Percentiles rank a stretch among this genome's conserved stretches.
phyloP scores from a whole-genome alignment of 2,329 filamentous ascomycete species.

The Cladosporium sp. region DNA sequence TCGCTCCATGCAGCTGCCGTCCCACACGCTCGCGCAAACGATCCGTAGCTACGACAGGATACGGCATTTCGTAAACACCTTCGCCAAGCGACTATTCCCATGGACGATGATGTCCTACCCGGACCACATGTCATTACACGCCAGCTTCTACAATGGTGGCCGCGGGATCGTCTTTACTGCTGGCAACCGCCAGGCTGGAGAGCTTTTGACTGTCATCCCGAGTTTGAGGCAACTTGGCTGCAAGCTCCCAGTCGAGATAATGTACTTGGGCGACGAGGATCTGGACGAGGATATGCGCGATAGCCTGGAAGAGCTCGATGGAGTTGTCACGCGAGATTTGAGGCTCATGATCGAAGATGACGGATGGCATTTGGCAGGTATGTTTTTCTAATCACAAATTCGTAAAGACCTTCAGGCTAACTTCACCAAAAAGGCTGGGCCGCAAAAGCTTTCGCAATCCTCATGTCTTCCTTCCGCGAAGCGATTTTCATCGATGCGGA shows the following conservation, averaged over 20 bases:
- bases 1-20: constrained; percentile 17
- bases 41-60: constrained; percentile 45
- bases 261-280: constrained; percentile 49
- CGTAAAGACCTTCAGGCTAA: background rate
- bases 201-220: constrained; percentile 48
- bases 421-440: constrained; percentile 43
- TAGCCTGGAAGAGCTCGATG: constrained; percentile 46
- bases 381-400: background rate
- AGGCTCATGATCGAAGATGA: constrained; percentile 48
- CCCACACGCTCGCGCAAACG: constrained; percentile 31
- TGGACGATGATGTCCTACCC: constrained; percentile 47
- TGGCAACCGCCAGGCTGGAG: constrained; percentile 48
- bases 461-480: constrained; percentile 52
- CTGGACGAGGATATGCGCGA: constrained; percentile 47
- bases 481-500: constrained; percentile 53
- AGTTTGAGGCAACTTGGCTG: constrained; percentile 44
- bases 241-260: constrained; percentile 43
- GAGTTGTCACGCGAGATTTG: constrained; percentile 49
- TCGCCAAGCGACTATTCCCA: constrained; percentile 45
- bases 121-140: constrained; percentile 49
- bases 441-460: constrained; percentile 51
- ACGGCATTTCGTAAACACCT: constrained; percentile 43
- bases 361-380: constrained; percentile 45
- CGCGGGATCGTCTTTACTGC: constrained; percentile 50
- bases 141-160: constrained; percentile 46